Percentiles rank a stretch among this genome's conserved stretches.
These are phyloP conservation scores for Fusarium penzigii DNA, from an alignment of 2,329 filamentous ascomycete genomes.

Conservation along the genomic window DNA sequence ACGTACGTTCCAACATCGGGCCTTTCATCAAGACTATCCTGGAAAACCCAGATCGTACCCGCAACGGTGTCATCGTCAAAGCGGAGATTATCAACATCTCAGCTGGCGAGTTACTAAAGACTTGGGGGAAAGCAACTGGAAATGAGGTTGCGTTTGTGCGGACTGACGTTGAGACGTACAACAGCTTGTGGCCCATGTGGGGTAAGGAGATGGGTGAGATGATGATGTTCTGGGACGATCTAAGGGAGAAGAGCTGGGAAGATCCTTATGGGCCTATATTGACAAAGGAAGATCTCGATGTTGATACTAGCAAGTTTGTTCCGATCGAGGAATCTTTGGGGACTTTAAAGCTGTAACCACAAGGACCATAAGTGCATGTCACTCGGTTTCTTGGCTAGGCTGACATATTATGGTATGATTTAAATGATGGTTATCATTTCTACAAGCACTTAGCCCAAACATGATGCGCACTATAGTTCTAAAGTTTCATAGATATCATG, in stretches of 20 bases:
- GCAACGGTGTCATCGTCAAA: constrained; percentile 31
- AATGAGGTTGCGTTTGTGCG: constrained; percentile 28
- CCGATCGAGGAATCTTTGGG: too few relatives aligned
- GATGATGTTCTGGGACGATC: constrained; percentile 29
- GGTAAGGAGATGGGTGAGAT: constrained; percentile 31
- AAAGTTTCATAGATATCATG: too few relatives aligned
- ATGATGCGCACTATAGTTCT: too few relatives aligned
- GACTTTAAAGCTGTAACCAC: too few relatives aligned
- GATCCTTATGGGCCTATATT: constrained; percentile 10
- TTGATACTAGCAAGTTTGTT: constrained; percentile 2
- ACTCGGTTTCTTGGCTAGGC: too few relatives aligned
- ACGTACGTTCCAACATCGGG: constrained; percentile 34
- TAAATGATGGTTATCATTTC: too few relatives aligned
- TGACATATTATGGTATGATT: too few relatives aligned
- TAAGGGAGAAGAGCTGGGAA: constrained; percentile 28
- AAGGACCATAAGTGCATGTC: too few relatives aligned
- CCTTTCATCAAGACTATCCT: constrained; percentile 35
- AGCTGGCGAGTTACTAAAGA: constrained; percentile 29
- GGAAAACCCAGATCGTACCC: constrained; percentile 31
- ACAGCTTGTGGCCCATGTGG: constrained; percentile 32
- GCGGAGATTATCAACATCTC: constrained; percentile 26
- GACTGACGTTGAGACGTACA: constrained; percentile 28
- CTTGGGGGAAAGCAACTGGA: constrained; percentile 31
- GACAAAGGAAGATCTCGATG: constrained; percentile 27
- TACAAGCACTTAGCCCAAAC: too few relatives aligned